Evolutionary conservation across 1,284 basidiomycete genomes (phyloP), one percentile per base, ranked within the genome.

Genomic region (Boletus smithii): DNA sequence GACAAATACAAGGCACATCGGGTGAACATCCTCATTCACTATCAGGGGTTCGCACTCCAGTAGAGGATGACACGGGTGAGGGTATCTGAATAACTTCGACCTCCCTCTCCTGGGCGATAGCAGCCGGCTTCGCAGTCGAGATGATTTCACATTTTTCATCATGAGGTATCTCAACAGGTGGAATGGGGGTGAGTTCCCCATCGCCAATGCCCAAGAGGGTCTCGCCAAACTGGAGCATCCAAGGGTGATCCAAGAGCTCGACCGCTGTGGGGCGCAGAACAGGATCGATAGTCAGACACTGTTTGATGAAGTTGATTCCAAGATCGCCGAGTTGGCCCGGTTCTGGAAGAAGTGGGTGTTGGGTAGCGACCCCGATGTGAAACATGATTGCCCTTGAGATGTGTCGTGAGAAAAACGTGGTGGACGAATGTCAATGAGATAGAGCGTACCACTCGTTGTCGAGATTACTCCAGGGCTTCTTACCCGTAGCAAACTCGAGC

Each of bases 381-480:
- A 97, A 98, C 95, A 97, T 97, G 71, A 97, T 95, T 5, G 93
- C 94, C 92, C 91, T 54, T 43, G 17, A 44, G 52, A 53, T 40
- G 41, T 43, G 42, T 46, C 49, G 46, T 37, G 8, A 52, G 16
- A 33, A 23, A 20, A 33, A 23, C 18, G n/a, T 29, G 22, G n/a
- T 38, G 45, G 35, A 29, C 13, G 44, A 16, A 35, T n/a, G 13
- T 35, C 23, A 20, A 55, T 20, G 17, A 16, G 14, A 31, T 20
- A 36, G 27, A 16, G 64, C 83, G 54, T 57, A 92, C 95, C 97
- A 99, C 79, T 99, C 95, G 60, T 99, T 99, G 68, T 99, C 97
- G 36, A 98, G 81, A 62, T 97, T 95, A 62, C 90, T 95, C 95
- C 95, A 99, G 0, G 95, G 97, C 62, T 97, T 93, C 60, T 88